Evolutionary conservation across 768 basidiomycete genomes (phyloP), one percentile per base, ranked within the genome.

Genomic region (Coprinellus aureogranulatus): DNA sequence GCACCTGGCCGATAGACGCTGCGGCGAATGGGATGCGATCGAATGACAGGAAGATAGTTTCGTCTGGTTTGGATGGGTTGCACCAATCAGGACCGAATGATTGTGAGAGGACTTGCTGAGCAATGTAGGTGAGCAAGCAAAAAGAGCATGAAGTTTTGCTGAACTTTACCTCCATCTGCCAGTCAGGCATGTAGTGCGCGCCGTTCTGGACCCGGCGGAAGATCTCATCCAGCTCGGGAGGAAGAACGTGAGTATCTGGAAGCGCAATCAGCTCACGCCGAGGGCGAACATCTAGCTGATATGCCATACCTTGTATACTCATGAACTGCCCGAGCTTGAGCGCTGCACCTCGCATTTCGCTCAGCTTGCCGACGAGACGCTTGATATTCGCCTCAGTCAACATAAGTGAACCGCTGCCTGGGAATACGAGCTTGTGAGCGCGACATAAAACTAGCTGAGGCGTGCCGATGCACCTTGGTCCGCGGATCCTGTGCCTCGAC

Each of bases 141-240:
- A 1, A 58, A 9, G 10, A 46, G 58, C 30, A 54, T 23, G 34
- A 34, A 14, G 34, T 6, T 34, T 34, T 34, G 16, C 40, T 41
- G 10, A 5, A 37, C 6, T 72, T 20, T 16, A 92, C 95, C 83
- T 95, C 90, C 87, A 98, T 90, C 68, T 99, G 96, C 90, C 90
- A 95, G 63, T 96, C 89, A 0, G 96, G 96, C 96, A 99, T 99
- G 69, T 98, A 98, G 70, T 99, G 93, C 1, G 96, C 96, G 63
- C 89, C 86, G 62, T 96, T 92, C 68, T 98, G 96, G 0, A 99
- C 95, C 27, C 89, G 78, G 51, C 93, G 83, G 64, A 99, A 87
- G 28, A 99, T 89, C 54, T 83, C 81, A 66, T 98, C 94, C 2
- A 98, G 72, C 61, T 96, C 93, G 0, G 89, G 83, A 0, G 95